Evolutionary conservation across 257 asterid species (phyloP).

Genomic region (Fraxinus anomala): DNA sequence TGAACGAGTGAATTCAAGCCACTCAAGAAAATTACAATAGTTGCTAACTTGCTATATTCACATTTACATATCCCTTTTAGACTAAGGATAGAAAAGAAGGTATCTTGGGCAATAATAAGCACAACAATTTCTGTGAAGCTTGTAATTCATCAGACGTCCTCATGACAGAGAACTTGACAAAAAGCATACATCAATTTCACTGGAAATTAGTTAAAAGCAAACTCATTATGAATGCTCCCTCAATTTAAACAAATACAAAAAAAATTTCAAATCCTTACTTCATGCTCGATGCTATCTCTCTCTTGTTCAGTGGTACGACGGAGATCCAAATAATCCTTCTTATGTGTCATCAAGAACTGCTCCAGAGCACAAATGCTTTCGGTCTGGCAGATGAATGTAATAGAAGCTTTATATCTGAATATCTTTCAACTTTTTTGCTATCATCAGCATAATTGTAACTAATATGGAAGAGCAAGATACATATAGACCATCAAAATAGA

Average conservation of each 20-base stretch:
- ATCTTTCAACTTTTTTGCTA: background rate
- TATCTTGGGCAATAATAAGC: background rate
- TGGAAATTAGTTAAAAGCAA: constrained; percentile 14
- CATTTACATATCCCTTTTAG: background rate
- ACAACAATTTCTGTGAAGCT: background rate
- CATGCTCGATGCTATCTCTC: constrained; percentile 92
- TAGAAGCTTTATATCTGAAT: constrained; percentile 7
- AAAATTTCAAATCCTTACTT: constrained; percentile 47
- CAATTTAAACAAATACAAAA: constrained; percentile 1
- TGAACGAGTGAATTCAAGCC: background rate
- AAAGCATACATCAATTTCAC: background rate
- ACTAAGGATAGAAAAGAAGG: background rate
- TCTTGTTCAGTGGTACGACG: constrained; percentile 91
- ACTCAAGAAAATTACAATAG: background rate
- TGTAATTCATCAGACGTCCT: background rate
- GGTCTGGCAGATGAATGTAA: constrained; percentile 47
- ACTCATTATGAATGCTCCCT: background rate
- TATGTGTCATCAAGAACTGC: constrained; percentile 83
- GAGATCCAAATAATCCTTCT: constrained; percentile 81
- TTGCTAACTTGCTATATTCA: background rate
- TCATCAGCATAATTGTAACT: background rate
- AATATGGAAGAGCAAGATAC: background rate
- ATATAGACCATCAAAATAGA: constrained; percentile 1
- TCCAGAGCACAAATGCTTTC: constrained; percentile 75
- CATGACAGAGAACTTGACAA: background rate